These are phyloP conservation scores for Gonium pectorale DNA, from an alignment of 139 green algal species.

Conservation along the genomic window DNA sequence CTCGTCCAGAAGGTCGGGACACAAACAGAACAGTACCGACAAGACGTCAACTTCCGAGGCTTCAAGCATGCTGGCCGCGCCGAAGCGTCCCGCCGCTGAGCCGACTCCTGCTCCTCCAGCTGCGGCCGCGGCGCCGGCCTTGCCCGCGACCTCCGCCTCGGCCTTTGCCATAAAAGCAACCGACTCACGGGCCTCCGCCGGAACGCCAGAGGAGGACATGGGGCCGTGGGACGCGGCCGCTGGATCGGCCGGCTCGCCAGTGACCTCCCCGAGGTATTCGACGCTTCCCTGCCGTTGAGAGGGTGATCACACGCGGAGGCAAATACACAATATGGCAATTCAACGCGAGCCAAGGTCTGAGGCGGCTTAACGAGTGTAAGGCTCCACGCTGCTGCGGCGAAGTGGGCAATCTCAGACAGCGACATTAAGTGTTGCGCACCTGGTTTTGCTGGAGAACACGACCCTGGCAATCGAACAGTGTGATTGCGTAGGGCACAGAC, in stretches of 20 bases:
- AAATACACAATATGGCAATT: no score
- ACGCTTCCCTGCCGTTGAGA: not conserved
- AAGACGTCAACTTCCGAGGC: conserved; percentile 9
- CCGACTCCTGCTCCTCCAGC: not conserved
- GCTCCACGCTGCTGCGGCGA: no score
- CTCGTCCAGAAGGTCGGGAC: conserved; percentile 33
- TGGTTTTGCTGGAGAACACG: conserved; percentile 38
- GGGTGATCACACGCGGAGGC: not conserved
- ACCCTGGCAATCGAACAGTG: conserved; percentile 41
- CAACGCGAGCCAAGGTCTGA: no score
- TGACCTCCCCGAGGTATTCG: conserved; percentile 38
- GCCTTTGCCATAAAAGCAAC: not conserved
- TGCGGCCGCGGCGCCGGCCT: not conserved
- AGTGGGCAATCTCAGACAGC: no score
- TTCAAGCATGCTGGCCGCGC: not conserved
- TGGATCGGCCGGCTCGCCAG: not conserved
- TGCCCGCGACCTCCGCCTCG: not conserved
- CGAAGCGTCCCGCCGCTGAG: not conserved
- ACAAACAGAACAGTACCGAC: conserved; percentile 34
- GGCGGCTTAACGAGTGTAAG: no score
- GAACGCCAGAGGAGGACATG: not conserved
- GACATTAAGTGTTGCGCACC: no score
- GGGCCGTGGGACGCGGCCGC: no score
- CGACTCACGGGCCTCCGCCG: not conserved
- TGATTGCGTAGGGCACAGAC: conserved; percentile 31